These are phyloP conservation scores for Leccinum subgranulosum DNA, from an alignment of 768 basidiomycete genomes.

Conservation along the genomic window DNA sequence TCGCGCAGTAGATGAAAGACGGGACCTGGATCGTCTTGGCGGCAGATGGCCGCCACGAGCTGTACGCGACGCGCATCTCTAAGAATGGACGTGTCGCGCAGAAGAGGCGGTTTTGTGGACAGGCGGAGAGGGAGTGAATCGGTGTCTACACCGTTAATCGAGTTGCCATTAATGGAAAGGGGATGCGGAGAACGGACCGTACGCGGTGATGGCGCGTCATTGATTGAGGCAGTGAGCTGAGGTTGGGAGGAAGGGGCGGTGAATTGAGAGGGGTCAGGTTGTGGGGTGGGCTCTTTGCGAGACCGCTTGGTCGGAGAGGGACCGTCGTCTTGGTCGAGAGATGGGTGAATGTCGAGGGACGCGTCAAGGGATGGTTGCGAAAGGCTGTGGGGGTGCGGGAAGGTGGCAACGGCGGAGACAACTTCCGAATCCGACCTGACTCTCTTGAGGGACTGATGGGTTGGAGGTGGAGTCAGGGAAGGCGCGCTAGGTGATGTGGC, in stretches of 20 bases:
- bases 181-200: conserved; percentile 49
- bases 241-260: conserved; percentile 18
- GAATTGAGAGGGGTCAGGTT: conserved; percentile 29
- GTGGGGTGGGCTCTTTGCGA: conserved; percentile 51
- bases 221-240: conserved; percentile 32
- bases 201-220: conserved; percentile 31
- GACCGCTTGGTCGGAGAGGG: conserved; percentile 72
- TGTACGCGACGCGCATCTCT: conserved; percentile 56
- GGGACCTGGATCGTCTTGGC: conserved; percentile 61
- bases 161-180: conserved; percentile 42
- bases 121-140: conserved; percentile 54
- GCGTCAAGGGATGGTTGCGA: conserved; percentile 30
- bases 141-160: conserved; percentile 38
- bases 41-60: conserved; percentile 63
- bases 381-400: conserved; percentile 14
- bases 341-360: conserved; percentile 44
- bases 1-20: conserved; percentile 67
- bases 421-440: conserved; percentile 68
- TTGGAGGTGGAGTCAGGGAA: conserved; percentile 51
- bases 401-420: conserved; percentile 16
- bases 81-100: conserved; percentile 52
- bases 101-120: conserved; percentile 60
- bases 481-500: conserved; percentile 49
- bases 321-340: conserved; percentile 52
- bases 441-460: conserved; percentile 50